Base-by-base conservation (phyloP, 768 basidiomycete genomes). In the Podaxis mareebaensis region DNA sequence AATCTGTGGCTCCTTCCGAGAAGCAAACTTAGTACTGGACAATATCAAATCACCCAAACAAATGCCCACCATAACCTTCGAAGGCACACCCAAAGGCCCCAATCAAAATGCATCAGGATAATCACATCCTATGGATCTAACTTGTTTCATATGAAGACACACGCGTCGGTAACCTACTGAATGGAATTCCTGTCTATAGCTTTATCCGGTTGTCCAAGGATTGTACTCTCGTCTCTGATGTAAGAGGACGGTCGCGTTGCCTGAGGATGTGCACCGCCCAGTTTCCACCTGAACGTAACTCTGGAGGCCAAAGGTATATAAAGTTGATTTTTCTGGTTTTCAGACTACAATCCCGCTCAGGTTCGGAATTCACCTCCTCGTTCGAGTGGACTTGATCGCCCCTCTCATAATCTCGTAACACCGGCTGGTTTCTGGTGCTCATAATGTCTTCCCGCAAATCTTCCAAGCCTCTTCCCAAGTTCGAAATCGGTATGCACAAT, bases 401-500 rank as follows among this genome's bases (percentile, higher is more conserved):
- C 63, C 65, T 65, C 62, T 67, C 67, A 59, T 68, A 65, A 67
- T 66, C 69, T 70, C 66, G 66, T 71, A 20, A 68, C 78, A 78
- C 80, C 77, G 78, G 78, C 80, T 81, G 80, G 80, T 77, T 74
- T 80, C 78, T 79, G 79, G 78, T 79, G 77, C 71, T 66, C 66
- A 70, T 64, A 73, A 83, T 85, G 83, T 85, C 84, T 68, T 81
- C 81, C 64, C 81, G 81, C 68, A 90, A 85, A 79, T 74, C 73
- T 65, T 74, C 78, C 61, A 91, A 89, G 78, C 82, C 85, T 68
- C 81, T 90, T 63, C 88, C 90, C 70, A 88, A 86, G 75, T 91
- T 91, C 70, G 85, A 90, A 71, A 83, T 87, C 64, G 88, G 90
- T 90, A 64, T 63, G 76, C 68, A 36, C 38, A 30, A 39, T 46